Conservation (phyloP, 768 basidiomycete species). For the Xanthoconium purpureum region DNA sequence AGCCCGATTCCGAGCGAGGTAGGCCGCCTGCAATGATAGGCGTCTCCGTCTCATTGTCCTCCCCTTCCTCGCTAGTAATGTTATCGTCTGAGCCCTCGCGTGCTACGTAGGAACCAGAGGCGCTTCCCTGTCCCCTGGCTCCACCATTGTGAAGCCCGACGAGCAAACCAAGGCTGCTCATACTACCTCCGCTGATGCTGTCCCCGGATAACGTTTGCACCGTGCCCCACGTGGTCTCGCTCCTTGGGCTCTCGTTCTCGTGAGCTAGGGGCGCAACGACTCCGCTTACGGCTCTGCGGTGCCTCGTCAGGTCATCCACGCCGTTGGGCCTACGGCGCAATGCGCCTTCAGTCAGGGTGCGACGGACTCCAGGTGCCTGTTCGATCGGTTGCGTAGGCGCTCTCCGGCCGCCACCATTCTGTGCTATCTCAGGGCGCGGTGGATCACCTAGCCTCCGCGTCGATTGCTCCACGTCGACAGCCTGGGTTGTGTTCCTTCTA, state of each 20-base stretch:
- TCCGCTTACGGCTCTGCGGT: slow-evolving; percentile 8
- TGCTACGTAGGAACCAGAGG: slow-evolving; percentile 17
- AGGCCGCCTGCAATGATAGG: slow-evolving; percentile 21
- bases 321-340: slow-evolving; percentile 9
- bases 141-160: slow-evolving; percentile 32
- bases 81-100: slow-evolving; percentile 13
- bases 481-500: slow-evolving; percentile 27
- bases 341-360: slow-evolving; percentile 17
- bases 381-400: slow-evolving; percentile 12
- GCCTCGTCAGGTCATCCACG: slow-evolving; percentile 1
- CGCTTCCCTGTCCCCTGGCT: slow-evolving; percentile 23
- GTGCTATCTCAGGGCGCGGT: slow-evolving; percentile 8
- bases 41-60: slow-evolving; percentile 17
- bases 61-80: slow-evolving; percentile 15
- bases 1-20: slow-evolving; percentile 13
- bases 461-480: slow-evolving; percentile 17
- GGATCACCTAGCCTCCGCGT: slow-evolving; percentile 16
- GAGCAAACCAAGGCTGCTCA: slow-evolving; percentile 30
- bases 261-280: slow-evolving; percentile 12
- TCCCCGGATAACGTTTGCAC: slow-evolving; percentile 23
- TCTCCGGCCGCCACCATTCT: slow-evolving; percentile 19
- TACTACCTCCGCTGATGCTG: slow-evolving; percentile 21
- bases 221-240: slow-evolving; percentile 38
- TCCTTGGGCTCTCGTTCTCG: slow-evolving; percentile 29
- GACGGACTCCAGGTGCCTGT: slow-evolving; percentile 19